phyloP scores from a whole-genome alignment of 805 yeast species.

The Candida tammaniensis region DNA sequence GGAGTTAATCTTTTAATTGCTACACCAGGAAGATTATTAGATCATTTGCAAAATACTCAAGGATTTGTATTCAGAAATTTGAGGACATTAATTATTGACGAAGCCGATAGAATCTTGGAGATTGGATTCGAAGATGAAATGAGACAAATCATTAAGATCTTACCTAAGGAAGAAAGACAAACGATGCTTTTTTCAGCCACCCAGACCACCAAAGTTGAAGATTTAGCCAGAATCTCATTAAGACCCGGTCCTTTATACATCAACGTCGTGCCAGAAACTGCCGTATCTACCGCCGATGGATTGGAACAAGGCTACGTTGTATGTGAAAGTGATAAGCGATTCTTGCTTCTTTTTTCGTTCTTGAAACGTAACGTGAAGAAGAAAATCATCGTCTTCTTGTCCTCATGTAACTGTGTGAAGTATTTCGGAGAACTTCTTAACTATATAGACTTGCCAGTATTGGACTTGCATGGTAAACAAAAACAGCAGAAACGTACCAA shows the following conservation, averaged over 20 bases:
- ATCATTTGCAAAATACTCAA: conserved; percentile 92
- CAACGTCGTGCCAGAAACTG: conserved; percentile 83
- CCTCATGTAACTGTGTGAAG: conserved; percentile 96
- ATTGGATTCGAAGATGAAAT: conserved; percentile 99
- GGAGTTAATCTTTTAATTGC: conserved; percentile 95
- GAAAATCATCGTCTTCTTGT: conserved; percentile 89
- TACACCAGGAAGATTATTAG: conserved; percentile 95
- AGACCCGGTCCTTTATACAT: conserved; percentile 92
- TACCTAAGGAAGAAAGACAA: conserved; percentile 92
- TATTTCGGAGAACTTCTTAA: conserved; percentile 92
- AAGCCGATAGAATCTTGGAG: conserved; percentile 96
- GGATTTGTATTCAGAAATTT: conserved; percentile 94
- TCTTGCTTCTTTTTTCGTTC: conserved; percentile 85
- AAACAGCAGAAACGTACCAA: conserved; percentile 98
- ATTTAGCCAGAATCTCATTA: conserved; percentile 92
- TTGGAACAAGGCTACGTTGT: conserved; percentile 98
- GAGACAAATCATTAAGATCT: conserved; percentile 91
- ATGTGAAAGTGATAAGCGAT: conserved; percentile 94
- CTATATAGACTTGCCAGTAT: conserved; percentile 94
- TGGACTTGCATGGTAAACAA: conserved; percentile 96
- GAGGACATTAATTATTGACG: conserved; percentile 92
- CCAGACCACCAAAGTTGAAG: conserved; percentile 98
- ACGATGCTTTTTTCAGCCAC: conserved; percentile 99
- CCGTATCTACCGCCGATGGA: conserved; percentile 90
- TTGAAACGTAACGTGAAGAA: conserved; percentile 89